Conservation (phyloP, 768 basidiomycete genomes). For the Myochromella boudieri region DNA sequence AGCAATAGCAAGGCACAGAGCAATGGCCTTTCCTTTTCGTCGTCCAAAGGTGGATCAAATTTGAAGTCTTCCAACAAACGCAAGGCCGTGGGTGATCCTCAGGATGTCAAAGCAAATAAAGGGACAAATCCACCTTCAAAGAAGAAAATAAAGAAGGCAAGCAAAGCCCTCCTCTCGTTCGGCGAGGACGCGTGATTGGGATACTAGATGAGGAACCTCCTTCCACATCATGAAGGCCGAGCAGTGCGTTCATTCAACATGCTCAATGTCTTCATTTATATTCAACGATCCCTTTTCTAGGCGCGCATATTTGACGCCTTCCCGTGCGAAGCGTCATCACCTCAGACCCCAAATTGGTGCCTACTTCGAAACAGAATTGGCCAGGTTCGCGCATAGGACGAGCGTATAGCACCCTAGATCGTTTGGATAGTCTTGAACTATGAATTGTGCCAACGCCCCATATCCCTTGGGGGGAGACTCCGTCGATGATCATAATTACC, state of each 20-base stretch:
- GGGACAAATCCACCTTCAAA: constrained; percentile 31
- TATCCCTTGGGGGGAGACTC: too few relatives aligned
- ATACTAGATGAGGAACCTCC: too few relatives aligned
- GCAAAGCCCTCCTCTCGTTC: constrained; percentile 54
- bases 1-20: constrained; percentile 20
- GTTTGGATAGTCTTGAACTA: too few relatives aligned
- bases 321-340: too few relatives aligned
- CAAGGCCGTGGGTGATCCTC: constrained; percentile 31
- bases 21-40: constrained; percentile 45
- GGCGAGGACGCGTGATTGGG: constrained; percentile 52
- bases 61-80: constrained; percentile 37
- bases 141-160: constrained; percentile 58
- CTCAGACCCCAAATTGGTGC: too few relatives aligned
- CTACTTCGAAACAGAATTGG: too few relatives aligned
- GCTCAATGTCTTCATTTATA: not conserved
- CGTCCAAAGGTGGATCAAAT: constrained; percentile 30
- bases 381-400: too few relatives aligned
- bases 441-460: too few relatives aligned
- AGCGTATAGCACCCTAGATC: too few relatives aligned
- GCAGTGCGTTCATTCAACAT: not conserved
- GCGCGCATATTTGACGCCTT: too few relatives aligned
- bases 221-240: not conserved
- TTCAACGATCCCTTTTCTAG: too few relatives aligned
- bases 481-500: too few relatives aligned
- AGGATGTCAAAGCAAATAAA: constrained; percentile 32